Evolutionary conservation across 1,139 yeast species (phyloP).

Genomic region (Scheffersomyces illinoinensis): DNA sequence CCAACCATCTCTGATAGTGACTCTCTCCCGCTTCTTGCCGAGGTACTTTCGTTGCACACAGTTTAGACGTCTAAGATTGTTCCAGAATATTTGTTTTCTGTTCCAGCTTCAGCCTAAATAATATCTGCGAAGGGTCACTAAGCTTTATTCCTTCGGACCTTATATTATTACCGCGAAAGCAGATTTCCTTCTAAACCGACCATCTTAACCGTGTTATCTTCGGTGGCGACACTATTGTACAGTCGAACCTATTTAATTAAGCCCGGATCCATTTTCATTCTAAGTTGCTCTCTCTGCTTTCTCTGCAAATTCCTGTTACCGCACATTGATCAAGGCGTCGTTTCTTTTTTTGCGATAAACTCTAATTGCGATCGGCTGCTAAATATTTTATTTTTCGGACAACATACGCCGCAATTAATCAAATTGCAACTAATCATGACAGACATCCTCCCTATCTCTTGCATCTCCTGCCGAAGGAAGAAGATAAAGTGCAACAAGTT

Average conservation of each 20-base stretch:
- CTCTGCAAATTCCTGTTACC: neutral
- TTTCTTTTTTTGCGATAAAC: neutral
- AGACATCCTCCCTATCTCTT: constrained; percentile 40
- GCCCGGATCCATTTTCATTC: neutral
- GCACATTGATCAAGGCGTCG: neutral
- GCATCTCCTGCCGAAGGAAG: constrained; percentile 43
- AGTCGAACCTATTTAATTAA: neutral
- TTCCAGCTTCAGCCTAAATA: neutral
- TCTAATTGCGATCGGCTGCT: neutral
- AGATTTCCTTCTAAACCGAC: neutral
- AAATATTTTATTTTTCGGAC: neutral
- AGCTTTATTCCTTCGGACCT: neutral
- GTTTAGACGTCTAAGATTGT: neutral
- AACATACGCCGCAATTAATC: neutral
- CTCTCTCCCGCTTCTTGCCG: neutral
- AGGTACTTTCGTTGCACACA: neutral
- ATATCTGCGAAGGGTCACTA: neutral
- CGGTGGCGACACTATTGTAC: neutral
- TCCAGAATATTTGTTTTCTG: neutral
- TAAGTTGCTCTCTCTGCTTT: neutral
- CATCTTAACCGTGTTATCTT: neutral
- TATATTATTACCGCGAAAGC: neutral
- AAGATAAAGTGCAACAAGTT: constrained; percentile 43
- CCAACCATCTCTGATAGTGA: neutral
- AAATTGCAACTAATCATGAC: constrained; percentile 16